Evolutionary conservation across 768 basidiomycete species (phyloP), one percentile per base, ranked within the genome.

Genomic region (Suillus lakei): DNA sequence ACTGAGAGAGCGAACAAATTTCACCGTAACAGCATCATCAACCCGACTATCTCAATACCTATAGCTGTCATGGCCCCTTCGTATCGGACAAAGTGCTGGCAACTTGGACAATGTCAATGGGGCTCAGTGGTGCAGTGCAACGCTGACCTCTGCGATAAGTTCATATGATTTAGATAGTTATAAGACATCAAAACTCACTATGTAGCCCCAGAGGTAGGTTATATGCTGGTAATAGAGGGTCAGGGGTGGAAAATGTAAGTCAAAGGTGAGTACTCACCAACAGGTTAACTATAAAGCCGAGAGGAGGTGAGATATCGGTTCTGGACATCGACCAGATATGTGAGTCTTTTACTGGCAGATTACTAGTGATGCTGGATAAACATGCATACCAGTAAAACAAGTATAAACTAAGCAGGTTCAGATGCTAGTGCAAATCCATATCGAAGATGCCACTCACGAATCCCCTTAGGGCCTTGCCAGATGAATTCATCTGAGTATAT

Each of bases 271-370:
- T 30, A 4, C 73, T 70, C 61, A 73, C 72, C 85, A 9, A 74
- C 0, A 88, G 69, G 65, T 89, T 88, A 50, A 89, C 71, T n/a
- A 88, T 82, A 70, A 90, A 90, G 1, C 85, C 86, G 2, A 89
- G 75, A 0, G 88, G 88, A 0, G n/a, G 85, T 88, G n/a, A 89
- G 74, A 68, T 90, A 90, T 26, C 88, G 84, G 68, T 89, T 90
- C 88, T 90, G 30, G 53, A 54, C 16, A 59, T 36, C 23, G 53
- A 36, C 36, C 28, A 23, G 15, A 39, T 16, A 21, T 10, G n/a
- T 62, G 51, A 62, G 23, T 28, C 16, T 58, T 48, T 18, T 16
- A 55, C 28, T 59, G 23, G 21, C 26, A n/a, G 30, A 58, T 12
- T n/a, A 32, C n/a, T n/a, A n/a, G n/a, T n/a, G n/a, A n/a, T 30